A percentile compares a stretch with the other conserved stretches of the same genome.
Evolutionary conservation across 1,284 basidiomycete genomes (phyloP).

Genomic region (Cryptococcus floricola): DNA sequence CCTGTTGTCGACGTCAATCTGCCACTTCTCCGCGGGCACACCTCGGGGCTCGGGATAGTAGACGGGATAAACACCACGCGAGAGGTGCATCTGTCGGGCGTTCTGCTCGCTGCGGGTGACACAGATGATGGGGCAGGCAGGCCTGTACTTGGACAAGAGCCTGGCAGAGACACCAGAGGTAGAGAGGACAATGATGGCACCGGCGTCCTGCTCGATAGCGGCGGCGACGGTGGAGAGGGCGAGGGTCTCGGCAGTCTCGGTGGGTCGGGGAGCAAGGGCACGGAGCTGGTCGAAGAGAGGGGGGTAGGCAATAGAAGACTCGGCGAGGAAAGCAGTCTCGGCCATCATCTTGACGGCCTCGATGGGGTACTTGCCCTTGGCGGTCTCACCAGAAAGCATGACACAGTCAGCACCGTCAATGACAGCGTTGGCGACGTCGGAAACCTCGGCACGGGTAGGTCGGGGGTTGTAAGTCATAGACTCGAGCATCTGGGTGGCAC

Average conservation of each 20-base stretch:
- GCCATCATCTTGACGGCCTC: conserved; percentile 99
- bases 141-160: conserved; percentile 94
- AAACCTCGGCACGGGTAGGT: conserved; percentile 93
- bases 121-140: conserved; percentile 88
- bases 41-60: conserved; percentile 88
- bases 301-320: conserved; percentile 87
- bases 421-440: conserved; percentile 96
- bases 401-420: conserved; percentile 96
- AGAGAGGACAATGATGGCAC: conserved; percentile 92
- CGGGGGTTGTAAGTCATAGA: conserved; percentile 98
- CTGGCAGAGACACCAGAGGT: conserved; percentile 96
- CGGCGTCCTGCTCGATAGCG: conserved; percentile 87
- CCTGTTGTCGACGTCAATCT: conserved; percentile 74
- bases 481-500: conserved; percentile 99
- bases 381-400: conserved; percentile 97
- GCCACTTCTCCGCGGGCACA: conserved; percentile 85
- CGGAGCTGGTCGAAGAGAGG: conserved; percentile 87
- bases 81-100: conserved; percentile 91
- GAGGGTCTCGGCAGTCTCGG: conserved; percentile 87
- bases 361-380: conserved; percentile 90
- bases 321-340: conserved; percentile 91
- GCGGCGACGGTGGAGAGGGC: conserved; percentile 91
- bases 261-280: conserved; percentile 72
- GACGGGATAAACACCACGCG: conserved; percentile 96
- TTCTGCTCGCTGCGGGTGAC: conserved; percentile 96